Base-by-base conservation (phyloP, 1,284 basidiomycete genomes). In the Mrakiaceae sp. region DNA sequence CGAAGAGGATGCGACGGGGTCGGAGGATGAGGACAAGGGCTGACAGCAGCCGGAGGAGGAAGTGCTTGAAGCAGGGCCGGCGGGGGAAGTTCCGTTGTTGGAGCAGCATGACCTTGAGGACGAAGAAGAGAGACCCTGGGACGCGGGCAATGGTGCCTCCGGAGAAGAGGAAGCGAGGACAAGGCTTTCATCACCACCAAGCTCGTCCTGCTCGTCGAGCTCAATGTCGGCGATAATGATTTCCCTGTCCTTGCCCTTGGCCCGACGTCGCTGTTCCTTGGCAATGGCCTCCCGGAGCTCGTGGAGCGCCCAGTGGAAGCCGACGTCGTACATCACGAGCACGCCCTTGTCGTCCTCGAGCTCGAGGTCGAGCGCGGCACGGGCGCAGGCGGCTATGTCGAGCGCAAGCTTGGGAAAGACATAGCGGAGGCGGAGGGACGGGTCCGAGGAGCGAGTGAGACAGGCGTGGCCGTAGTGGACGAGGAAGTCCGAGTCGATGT, bases 391-490 rank as follows among this genome's bases (percentile, higher is more conserved):
- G 39, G 67, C 54, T 5, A 68, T 56, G 42, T 64, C 55, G 43
- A 68, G 49, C 2, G 68, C 59, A 4, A 70, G 69, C 46, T 74
- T 70, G 5, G 76, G 76, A 61, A 78, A 77, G 60, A 78, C 76
- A 67, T 78, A 78, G 62, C 60, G 64, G 42, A 66, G 49, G 3
- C 64, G 64, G 39, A 66, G 64, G 27, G 64, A 60, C 6, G 40
- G 16, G 49, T 55, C 59, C 60, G 57, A 60, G 44, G 11, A 59
- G 44, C 68, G 70, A 42, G 71, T 93, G 78, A 98, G 82, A 76
- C 96, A 99, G 0, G 95, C 93, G 78, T 97, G 90, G 0, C 96
- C 95, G 72, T 96, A 98, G 74, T 98, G 95, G 5, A 99, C 86
- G 67, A 98, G 81, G 8, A 87, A 83, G 72, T 98, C 90, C 0